Base-by-base conservation (phyloP, 1,284 basidiomycete genomes). In the Butyriboletus appendiculatus region DNA sequence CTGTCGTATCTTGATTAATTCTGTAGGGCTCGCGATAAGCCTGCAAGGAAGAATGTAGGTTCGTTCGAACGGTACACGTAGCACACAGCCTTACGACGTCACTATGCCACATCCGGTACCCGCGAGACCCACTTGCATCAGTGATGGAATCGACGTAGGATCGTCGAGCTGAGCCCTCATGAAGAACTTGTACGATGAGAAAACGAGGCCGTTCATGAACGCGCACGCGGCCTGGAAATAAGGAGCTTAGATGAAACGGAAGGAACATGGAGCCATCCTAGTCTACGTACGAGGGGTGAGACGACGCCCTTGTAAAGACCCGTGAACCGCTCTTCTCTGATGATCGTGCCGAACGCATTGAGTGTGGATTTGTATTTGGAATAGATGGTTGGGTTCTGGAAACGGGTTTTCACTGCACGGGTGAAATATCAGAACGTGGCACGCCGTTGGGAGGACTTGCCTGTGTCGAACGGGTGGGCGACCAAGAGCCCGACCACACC, bases 1-100 rank as follows among this genome's bases (percentile, higher is more conserved):
- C 60, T 95, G 92, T 12, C 88, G 84, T 63, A 94, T 92, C 78
- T 95, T 96, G 73, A 95, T 78, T 1, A 94, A 78, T 63, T 96
- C 93, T 14, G 85, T 89, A 0, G 92, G 92, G 3, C 89, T 87
- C 2, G 90, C 90, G 42, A 95, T 73, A 10, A 91, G 62, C 8
- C 91, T 93, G 64, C 0, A 42, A 6, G 3, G 6, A 33, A 9
- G 26, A 16, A 10, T 12, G 8, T 41, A 12, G 20, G 32, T 34
- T 44, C 20, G 22, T 55, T 47, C 38, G 7, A 15, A 33, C 12
- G n/a, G 49, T 41, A 28, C 45, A 18, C 30, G 26, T 30, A 55
- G 3, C 52, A 30, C 42, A 51, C 34, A 40, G 20, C 26, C 88
- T 65, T 68, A 92, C 90, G 92, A 85, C 10, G 83, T 84, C 11